These are phyloP conservation scores for Boechera retrofracta DNA, from an alignment of 345 rosid species.

Conservation along the genomic window DNA sequence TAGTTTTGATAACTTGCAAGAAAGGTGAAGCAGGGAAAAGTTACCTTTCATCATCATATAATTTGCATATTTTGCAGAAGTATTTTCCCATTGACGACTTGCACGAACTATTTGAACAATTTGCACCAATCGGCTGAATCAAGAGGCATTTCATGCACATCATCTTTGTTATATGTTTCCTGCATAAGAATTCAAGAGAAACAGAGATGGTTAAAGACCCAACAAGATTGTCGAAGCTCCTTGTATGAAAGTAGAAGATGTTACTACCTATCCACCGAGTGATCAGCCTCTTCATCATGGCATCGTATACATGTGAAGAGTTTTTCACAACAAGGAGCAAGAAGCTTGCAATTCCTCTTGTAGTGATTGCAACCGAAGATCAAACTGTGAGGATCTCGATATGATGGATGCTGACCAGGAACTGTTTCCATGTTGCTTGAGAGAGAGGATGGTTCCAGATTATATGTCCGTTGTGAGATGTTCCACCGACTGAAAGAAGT, in stretches of 20 bases:
- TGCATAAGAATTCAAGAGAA: constrained; percentile 39
- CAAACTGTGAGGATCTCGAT: constrained; percentile 61
- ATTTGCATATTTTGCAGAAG: constrained; percentile 79
- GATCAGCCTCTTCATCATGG: constrained; percentile 85
- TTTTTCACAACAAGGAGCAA: constrained; percentile 77
- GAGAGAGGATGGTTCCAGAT: constrained; percentile 37
- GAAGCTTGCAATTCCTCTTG: constrained; percentile 80
- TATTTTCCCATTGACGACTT: constrained; percentile 74
- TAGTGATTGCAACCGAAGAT: constrained; percentile 80
- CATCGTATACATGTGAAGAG: constrained; percentile 76
- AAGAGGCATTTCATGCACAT: constrained; percentile 83
- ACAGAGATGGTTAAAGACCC: neutral
- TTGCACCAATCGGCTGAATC: constrained; percentile 71
- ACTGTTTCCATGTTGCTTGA: constrained; percentile 50
- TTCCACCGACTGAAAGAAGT: constrained; percentile 66
- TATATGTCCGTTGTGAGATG: constrained; percentile 65
- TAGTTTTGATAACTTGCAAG: constrained; percentile 1
- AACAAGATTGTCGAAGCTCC: neutral
- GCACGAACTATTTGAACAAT: constrained; percentile 64
- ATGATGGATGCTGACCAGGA: constrained; percentile 70
- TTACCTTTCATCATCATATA: constrained; percentile 82
- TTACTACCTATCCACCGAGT: constrained; percentile 75
- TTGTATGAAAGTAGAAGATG: constrained; percentile 6
- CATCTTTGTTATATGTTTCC: constrained; percentile 80
- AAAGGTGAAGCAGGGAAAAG: neutral